A percentile compares a stretch with the other conserved stretches of the same genome.
phyloP scores from a whole-genome alignment of 2,329 filamentous ascomycete genomes.

The Colletotrichum sp. region DNA sequence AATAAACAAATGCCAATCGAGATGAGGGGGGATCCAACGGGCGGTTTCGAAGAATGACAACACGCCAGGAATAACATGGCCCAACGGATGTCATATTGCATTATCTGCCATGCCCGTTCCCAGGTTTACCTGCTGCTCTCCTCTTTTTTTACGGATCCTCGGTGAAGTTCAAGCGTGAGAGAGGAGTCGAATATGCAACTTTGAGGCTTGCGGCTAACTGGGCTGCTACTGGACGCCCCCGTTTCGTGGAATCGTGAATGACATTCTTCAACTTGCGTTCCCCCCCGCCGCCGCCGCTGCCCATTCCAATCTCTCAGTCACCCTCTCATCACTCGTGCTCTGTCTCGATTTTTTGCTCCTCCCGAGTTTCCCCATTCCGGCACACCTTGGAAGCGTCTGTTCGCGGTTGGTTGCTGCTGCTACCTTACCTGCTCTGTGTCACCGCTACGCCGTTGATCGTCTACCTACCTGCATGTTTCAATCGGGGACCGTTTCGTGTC shows the following conservation, averaged over 20 bases:
- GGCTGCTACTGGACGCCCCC: neutral
- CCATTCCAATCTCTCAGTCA: neutral
- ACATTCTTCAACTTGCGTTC: neutral
- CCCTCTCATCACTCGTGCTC: neutral
- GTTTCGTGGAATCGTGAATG: neutral
- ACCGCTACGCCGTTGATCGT: neutral
- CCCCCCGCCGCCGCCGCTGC: neutral
- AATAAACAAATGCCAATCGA: slow-evolving; percentile 20
- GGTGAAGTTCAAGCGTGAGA: neutral
- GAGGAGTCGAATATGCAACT: neutral
- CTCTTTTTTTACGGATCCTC: neutral
- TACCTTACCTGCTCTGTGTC: neutral
- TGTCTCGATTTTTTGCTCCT: neutral
- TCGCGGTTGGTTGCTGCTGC: neutral
- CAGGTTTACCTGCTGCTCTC: neutral
- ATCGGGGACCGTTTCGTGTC: neutral
- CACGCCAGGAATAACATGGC: neutral
- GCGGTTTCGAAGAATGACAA: neutral
- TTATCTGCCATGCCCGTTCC: neutral
- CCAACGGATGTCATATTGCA: slow-evolving; percentile 3
- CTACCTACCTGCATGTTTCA: slow-evolving; percentile 4
- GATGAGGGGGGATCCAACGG: neutral
- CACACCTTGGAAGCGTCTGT: neutral
- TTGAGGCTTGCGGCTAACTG: neutral
- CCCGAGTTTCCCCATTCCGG: neutral